Evolutionary conservation across 75 land plant genomes (phyloP), one percentile per base, ranked within the genome.

Genomic region (Ceratopteris richardii): DNA sequence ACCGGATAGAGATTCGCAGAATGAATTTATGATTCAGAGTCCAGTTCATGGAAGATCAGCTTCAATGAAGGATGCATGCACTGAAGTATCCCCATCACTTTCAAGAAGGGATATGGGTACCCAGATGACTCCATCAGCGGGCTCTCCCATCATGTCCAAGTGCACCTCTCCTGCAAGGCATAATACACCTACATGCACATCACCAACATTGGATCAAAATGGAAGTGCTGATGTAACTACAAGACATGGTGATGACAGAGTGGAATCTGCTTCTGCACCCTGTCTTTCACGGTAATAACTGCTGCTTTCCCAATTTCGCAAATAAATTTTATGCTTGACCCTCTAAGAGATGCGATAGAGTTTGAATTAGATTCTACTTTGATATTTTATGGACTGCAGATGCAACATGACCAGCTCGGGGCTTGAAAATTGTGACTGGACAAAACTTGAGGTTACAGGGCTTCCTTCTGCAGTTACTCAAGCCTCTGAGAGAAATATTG

Each of bases 41-140:
- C 48, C 48, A 5, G 17, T 3, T 5, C 48, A 46, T 46, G 54
- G 24, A 23, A 22, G 54, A 23, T 12, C 14, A 12, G 29, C 44
- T 12, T 46, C 53, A 4, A 62, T 60, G 25, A 68, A 50, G 52
- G 80, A 85, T 70, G 74, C 73, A 53, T 56, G 58, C 22, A 65
- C 69, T n/a, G 64, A 52, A 51, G 43, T 78, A 12, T 72, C 81
- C 29, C 68, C 72, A 23, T 46, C 44, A 31, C 64, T 78, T 39
- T 70, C 81, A 21, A 78, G 76, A 57, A 79, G 81, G 42, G 97
- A 92, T 62, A 85, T 92, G 82, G 85, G 87, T 4, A 88, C 93
- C 0, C 83, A 84, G 58, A 84, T 81, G 82, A 88, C 85, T 43
- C 93, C 93, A 0, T 57, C 70, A 54, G 54, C 77, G 36, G 80